Evolutionary conservation across 345 rosid genomes (phyloP), one percentile per base, ranked within the genome.

Genomic region (Eutrema japonicum): DNA sequence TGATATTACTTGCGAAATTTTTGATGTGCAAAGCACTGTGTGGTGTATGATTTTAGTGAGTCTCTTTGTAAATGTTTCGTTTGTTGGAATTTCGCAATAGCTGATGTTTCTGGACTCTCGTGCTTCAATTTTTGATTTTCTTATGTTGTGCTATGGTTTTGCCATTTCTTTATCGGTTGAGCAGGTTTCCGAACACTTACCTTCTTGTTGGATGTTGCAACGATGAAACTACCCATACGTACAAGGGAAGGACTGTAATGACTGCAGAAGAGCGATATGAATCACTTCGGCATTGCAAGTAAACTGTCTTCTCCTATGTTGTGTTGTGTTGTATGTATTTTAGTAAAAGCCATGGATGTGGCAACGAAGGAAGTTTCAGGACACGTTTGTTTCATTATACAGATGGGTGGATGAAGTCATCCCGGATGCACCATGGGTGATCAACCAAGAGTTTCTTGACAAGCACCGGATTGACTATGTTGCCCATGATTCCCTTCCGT

Each of bases 371-470:
- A 18, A 45, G 8, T 18, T 26, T 22, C n/a, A 64, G 51, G 12
- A 58, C 4, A 6, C 55, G 11, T 52, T 27, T 48, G 46, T 33
- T 30, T 72, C 38, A 47, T 56, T 46, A 27, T 62, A 27, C 78
- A 93, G 98, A 80, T 93, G 98, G 96, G 98, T 93, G 48, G 96
- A 93, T 70, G 98, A 93, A 86, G 98, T 93, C 52, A 85, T 93
- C 64, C 88, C 96, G 0, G 83, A 88, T 83, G 96, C 96, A 1
- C 98, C 98, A 4, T 93, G 98, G 98, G 98, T 93, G 52, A 78
- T 90, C 35, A 80, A 83, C 32, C 88, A 87, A 57, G 98, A 90
- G 74, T 93, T 93, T 83, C 92, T 93, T 38, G 98, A 93, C 81
- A 82, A 84, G 69, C 82, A 93, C 74, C 70, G 63, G 7, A 90